These are phyloP conservation scores for Globisporangium ultimum DNA, from an alignment of 352 stramenopile species.

Conservation along the genomic window DNA sequence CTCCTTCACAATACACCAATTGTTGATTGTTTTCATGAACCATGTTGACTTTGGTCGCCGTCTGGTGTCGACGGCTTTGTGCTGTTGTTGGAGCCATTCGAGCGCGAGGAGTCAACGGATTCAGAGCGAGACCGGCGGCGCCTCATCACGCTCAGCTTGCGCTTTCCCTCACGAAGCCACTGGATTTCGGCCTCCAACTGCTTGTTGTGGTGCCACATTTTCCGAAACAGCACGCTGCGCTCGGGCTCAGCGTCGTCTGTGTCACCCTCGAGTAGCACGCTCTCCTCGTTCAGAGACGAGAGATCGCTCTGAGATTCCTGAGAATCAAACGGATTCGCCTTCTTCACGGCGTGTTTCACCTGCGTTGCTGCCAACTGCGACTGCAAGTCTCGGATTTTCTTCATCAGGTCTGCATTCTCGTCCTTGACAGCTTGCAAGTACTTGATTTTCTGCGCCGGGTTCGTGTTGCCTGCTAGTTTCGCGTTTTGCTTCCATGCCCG, in stretches of 20 bases:
- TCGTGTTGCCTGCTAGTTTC: slow-evolving; percentile 52
- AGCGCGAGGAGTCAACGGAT: not conserved
- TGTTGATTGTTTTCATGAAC: not conserved
- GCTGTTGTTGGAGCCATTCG: slow-evolving; percentile 1
- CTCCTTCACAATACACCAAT: not conserved
- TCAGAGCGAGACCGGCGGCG: not conserved
- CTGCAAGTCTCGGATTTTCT: slow-evolving; percentile 60
- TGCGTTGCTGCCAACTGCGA: slow-evolving; percentile 27
- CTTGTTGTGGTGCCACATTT: slow-evolving; percentile 48
- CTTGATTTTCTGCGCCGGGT: slow-evolving; percentile 70
- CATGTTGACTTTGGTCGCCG: not conserved
- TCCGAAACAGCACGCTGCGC: slow-evolving; percentile 39
- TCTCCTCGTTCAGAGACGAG: slow-evolving; percentile 16
- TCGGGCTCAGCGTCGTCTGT: slow-evolving; percentile 25
- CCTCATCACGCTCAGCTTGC: slow-evolving; percentile 4
- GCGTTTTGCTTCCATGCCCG: slow-evolving; percentile 55
- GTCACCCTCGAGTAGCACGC: slow-evolving; percentile 18
- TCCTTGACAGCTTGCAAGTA: slow-evolving; percentile 70
- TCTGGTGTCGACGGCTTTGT: not conserved
- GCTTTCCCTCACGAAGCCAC: slow-evolving; percentile 37
- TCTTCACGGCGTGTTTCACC: slow-evolving; percentile 9
- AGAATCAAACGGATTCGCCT: not conserved
- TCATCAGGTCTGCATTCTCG: slow-evolving; percentile 49
- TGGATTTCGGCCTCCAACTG: slow-evolving; percentile 44
- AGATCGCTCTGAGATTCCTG: slow-evolving; percentile 15